Conservation (phyloP, 345 rosid species). For the Syzygium grande region DNA sequence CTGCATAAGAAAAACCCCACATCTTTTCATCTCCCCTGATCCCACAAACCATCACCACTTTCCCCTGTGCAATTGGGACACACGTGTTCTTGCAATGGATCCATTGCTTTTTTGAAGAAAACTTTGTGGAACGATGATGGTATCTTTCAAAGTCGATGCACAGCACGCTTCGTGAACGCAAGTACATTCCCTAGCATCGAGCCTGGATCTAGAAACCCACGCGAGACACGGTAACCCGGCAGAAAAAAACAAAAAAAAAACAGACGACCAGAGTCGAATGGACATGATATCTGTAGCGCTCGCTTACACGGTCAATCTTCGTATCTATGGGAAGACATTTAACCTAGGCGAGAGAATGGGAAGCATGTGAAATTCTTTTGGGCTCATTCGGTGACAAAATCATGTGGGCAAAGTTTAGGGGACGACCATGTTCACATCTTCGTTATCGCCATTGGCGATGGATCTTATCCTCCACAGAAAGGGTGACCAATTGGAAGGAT, state of each 20-base stretch:
- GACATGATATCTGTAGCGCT: not conserved
- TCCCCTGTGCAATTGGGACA: not conserved
- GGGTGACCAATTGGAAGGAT: not conserved
- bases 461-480: not conserved
- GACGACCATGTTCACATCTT: slow-evolving; percentile 1
- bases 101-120: not conserved
- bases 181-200: not conserved
- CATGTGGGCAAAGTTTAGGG: not conserved
- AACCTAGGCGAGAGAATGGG: not conserved
- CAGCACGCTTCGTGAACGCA: not conserved
- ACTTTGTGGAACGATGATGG: not conserved
- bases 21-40: not conserved
- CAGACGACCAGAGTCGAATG: not conserved
- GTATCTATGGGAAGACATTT: not conserved
- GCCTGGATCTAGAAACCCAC: not conserved
- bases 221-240: not conserved
- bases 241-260: not conserved
- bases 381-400: not conserved
- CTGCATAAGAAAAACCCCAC: not conserved
- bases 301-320: too few species aligned
- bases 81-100: not conserved
- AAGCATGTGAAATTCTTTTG: not conserved
- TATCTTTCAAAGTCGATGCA: not conserved
- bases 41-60: not conserved
- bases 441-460: not conserved